Conservation (phyloP, 2,329 filamentous ascomycete species). For the Hawksworthiomyces lignivorus region DNA sequence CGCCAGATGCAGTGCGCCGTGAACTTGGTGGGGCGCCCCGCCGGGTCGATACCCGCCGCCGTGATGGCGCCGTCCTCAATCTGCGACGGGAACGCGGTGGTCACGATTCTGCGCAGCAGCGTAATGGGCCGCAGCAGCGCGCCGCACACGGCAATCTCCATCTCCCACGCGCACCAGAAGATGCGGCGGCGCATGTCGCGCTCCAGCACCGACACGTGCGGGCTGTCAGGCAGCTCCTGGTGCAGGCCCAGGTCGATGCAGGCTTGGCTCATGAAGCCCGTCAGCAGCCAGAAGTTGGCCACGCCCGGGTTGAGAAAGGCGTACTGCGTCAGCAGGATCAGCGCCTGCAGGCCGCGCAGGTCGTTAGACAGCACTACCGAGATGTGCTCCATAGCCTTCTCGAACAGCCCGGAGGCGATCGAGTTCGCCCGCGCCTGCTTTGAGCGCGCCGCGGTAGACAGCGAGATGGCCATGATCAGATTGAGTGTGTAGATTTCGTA, state of each 20-base stretch:
- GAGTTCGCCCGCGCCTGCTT: conserved; percentile 4
- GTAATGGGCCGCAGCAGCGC: conserved; percentile 6
- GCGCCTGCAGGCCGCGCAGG: conserved; percentile 6
- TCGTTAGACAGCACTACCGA: conserved; percentile 5
- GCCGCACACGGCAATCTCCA: conserved; percentile 8
- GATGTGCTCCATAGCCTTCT: conserved; percentile 3
- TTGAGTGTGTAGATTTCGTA: conserved; percentile 4
- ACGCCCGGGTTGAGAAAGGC: conserved; percentile 6
- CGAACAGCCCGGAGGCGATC: conserved; percentile 5
- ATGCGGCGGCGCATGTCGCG: conserved; percentile 72
- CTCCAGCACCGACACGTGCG: conserved; percentile 44
- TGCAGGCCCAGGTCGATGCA: conserved; percentile 58
- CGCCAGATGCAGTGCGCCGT: conserved; percentile 6
- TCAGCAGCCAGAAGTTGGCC: conserved; percentile 8
- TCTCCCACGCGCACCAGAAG: conserved; percentile 53
- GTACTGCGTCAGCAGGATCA: conserved; percentile 5
- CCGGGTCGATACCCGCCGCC: background rate
- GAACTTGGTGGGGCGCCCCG: conserved; percentile 4
- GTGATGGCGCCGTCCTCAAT: conserved; percentile 2
- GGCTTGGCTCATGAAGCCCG: conserved; percentile 6
- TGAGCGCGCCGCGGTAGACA: conserved; percentile 5
- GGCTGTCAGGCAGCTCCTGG: conserved; percentile 32
- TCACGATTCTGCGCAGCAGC: conserved; percentile 2
- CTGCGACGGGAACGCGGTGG: conserved; percentile 1
- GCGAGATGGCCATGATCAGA: conserved; percentile 7